Evolutionary conservation across 2,329 filamentous ascomycete species (phyloP), one percentile per base, ranked within the genome.

Genomic region (Teratosphaeria nubilosa): DNA sequence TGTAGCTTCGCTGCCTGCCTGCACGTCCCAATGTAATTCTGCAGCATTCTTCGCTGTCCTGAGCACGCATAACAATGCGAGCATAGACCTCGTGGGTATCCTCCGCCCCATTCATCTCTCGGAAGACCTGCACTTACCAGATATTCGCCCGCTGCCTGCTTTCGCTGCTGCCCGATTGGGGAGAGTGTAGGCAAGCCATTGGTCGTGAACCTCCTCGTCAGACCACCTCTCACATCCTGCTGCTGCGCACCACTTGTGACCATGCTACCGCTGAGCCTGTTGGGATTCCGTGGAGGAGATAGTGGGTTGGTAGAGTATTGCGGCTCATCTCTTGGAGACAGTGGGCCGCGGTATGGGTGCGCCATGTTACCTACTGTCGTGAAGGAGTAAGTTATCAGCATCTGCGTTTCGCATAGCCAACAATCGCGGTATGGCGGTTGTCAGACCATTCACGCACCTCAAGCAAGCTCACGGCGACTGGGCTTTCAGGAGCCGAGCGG

Each of bases 171-270:
- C 53, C 80, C 82, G 69, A 79, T 79, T 59, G 81, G 77, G 55
- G 77, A 79, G 70, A 91, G 75, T 78, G 81, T 91, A 82, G 75
- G 90, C 81, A 76, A 89, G 86, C 76, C 96, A 68, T 79, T 95
- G 59, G 91, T 94, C 63, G 92, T 97, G 76, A 97, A 97, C 71
- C 92, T 87, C 70, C 92, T 86, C 75, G 91, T 90, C 72, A 97
- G 80, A 67, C 85, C 86, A 63, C 84, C 83, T 74, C 91, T 86
- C 64, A 82, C 82, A 70, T 95, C 90, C 20, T 56, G 56, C 73
- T 84, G 63, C 77, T 79, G 72, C 85, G 79, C 63, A 10, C 60
- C 56, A 25, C 16, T 62, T 5, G 53, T 27, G 48, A 57, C 62
- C 64, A 69, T 69, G 53, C 66, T 64, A 24, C 64, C 67, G 54